Conservation (phyloP, 2,329 filamentous ascomycete species). For the Alternaria arborescens region DNA sequence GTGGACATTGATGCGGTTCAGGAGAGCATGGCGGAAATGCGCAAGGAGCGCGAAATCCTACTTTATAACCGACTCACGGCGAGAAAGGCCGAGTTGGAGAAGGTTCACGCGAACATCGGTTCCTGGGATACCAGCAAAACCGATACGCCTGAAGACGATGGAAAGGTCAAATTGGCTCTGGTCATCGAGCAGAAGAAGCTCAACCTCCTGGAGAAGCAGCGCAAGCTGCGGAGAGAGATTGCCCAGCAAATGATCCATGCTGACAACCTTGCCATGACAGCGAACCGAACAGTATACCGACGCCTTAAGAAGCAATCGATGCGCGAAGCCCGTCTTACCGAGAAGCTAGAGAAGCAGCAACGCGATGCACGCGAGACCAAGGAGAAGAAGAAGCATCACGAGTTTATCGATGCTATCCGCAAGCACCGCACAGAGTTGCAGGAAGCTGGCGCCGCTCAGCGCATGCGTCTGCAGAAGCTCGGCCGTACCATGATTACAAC, state of each 20-base stretch:
- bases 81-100: constrained; percentile 83
- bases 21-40: constrained; percentile 61
- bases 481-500: constrained; percentile 88
- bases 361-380: constrained; percentile 93
- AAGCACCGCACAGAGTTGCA: constrained; percentile 82
- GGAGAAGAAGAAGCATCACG: constrained; percentile 96
- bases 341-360: constrained; percentile 99
- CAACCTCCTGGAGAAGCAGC: constrained; percentile 86
- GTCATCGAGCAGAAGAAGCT: constrained; percentile 96
- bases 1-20: constrained; percentile 76
- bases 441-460: constrained; percentile 71
- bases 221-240: constrained; percentile 83
- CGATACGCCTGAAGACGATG: constrained; percentile 75
- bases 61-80: constrained; percentile 90
- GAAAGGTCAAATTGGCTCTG: constrained; percentile 82
- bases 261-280: constrained; percentile 96
- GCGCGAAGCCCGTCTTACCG: constrained; percentile 93
- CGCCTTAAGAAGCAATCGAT: constrained; percentile 97
- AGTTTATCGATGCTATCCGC: constrained; percentile 88
- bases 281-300: constrained; percentile 88
- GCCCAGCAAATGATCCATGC: constrained; percentile 93
- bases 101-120: constrained; percentile 82
- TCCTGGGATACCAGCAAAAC: constrained; percentile 81
- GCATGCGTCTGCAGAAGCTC: constrained; percentile 81
- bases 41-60: constrained; percentile 86